phyloP scores from a whole-genome alignment of 2,329 filamentous ascomycete species.

The Colletotrichum sp. region DNA sequence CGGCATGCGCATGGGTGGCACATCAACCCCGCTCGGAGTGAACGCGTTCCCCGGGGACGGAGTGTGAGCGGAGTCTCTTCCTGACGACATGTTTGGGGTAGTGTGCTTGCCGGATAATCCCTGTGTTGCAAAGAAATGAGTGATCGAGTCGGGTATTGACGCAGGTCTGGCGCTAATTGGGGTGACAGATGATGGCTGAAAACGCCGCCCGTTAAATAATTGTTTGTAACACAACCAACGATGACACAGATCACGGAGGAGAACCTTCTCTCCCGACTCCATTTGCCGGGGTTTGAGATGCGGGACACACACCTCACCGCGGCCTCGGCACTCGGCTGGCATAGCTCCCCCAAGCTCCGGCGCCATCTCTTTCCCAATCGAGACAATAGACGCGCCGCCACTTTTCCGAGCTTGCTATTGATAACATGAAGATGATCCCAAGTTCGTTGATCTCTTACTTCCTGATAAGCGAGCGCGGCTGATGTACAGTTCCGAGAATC shows the following conservation, averaged over 20 bases:
- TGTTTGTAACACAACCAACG: background rate
- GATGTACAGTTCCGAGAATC: background rate
- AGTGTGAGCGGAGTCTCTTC: background rate
- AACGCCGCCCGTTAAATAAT: background rate
- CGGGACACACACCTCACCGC: background rate
- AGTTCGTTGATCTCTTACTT: background rate
- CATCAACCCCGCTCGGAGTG: slow-evolving; percentile 13
- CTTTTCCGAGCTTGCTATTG: background rate
- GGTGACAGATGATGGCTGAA: background rate
- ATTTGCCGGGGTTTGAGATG: background rate
- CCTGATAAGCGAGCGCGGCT: background rate
- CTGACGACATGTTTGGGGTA: background rate
- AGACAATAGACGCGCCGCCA: background rate
- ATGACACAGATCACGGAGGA: background rate
- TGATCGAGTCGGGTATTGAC: background rate
- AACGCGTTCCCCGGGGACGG: slow-evolving; percentile 20
- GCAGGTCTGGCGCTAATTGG: background rate
- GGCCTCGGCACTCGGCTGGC: background rate
- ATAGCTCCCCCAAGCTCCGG: background rate
- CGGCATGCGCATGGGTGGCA: slow-evolving; percentile 24
- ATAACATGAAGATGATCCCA: background rate
- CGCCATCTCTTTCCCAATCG: background rate
- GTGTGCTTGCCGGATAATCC: background rate
- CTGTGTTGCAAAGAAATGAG: background rate
- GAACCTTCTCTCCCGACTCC: background rate